Evolutionary conservation across 371 early-diverging fungal genomes (phyloP), one percentile per base, ranked within the genome.

Genomic region (Apophysomyces ossiformis): DNA sequence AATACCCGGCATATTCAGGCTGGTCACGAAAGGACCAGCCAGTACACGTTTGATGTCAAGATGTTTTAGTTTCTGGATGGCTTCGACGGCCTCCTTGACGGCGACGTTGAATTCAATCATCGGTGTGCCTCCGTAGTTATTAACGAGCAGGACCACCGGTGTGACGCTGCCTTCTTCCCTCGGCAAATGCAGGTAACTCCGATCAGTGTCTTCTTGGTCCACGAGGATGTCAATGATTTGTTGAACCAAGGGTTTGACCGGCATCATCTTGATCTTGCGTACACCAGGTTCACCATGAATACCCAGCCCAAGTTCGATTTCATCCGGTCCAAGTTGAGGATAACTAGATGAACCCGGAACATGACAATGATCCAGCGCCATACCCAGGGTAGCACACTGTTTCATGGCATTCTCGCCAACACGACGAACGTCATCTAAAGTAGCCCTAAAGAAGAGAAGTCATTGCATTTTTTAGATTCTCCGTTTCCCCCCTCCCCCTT

Each of bases 111-210:
- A 69, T 72, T 94, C 94, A 15, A 93, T 69, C 37, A 78, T 76
- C 1, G 93, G 85, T 0, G 87, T 81, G 0, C 90, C 93, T 6
- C 95, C 95, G 11, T 93, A 78, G 75, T 95, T 94, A 71, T 95
- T 95, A 38, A 93, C 81, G 45, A 95, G 61, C 18, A 94, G 63
- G 9, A 86, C 83, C 11, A 90, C 80, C 2, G 71, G 68, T 4
- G 71, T 66, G 45, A 61, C 64, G 36, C 44, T 64, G 16, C 64
- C 32, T 26, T 26, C 32, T 26, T 26, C 65, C 8, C 59, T 47
- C 5, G 36, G 66, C 11, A 73, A 37, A 4, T 54, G 44, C 32
- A 89, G 57, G 64, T 73, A 85, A 2, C 75, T 71, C 46, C 82
- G 75, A 60, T 88, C 85, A 38, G 67, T 60, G 45, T 86, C 87